Percentiles rank a stretch among this genome's conserved stretches.
phyloP scores from a whole-genome alignment of 1,284 basidiomycete species.

The Sporisorium exsertum region DNA sequence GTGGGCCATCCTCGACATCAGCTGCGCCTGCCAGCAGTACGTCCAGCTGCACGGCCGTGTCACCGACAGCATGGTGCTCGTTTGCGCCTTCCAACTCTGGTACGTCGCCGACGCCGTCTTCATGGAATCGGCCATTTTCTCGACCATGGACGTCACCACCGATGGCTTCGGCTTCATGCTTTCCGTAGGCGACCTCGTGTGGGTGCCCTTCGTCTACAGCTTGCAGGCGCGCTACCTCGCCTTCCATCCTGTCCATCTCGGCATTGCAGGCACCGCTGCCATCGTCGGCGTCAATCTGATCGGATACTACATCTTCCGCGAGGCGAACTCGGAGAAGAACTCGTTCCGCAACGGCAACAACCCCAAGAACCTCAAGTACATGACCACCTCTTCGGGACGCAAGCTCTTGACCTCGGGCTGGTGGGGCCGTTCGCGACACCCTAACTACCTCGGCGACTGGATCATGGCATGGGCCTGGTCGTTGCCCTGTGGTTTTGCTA shows the following conservation, averaged over 20 bases:
- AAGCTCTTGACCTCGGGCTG: conserved; percentile 94
- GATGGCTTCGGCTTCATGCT: conserved; percentile 99
- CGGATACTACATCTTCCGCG: conserved; percentile 93
- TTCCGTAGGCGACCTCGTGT: conserved; percentile 88
- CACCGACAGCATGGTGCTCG: conserved; percentile 92
- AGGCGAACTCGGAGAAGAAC: conserved; percentile 92
- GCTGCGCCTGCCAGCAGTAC: conserved; percentile 91
- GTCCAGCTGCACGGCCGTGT: conserved; percentile 78
- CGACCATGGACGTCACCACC: conserved; percentile 96
- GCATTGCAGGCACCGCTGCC: conserved; percentile 74
- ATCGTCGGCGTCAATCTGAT: conserved; percentile 79
- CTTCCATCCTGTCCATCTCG: conserved; percentile 85
- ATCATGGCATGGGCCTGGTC: conserved; percentile 94
- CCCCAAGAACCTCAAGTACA: conserved; percentile 87
- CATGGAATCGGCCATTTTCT: conserved; percentile 78
- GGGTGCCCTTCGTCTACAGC: conserved; percentile 95
- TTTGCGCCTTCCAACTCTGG: conserved; percentile 85
- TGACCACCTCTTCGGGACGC: conserved; percentile 86
- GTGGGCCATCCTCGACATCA: conserved; percentile 91
- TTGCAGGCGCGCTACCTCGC: conserved; percentile 94
- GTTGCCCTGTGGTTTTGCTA: conserved; percentile 89
- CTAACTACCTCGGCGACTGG: conserved; percentile 79
- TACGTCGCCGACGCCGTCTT: conserved; percentile 81
- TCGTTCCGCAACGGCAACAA: conserved; percentile 93
- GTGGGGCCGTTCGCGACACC: conserved; percentile 96